Conservation (phyloP, 177 flowering plant species). For the Vitis hybrid region DNA sequence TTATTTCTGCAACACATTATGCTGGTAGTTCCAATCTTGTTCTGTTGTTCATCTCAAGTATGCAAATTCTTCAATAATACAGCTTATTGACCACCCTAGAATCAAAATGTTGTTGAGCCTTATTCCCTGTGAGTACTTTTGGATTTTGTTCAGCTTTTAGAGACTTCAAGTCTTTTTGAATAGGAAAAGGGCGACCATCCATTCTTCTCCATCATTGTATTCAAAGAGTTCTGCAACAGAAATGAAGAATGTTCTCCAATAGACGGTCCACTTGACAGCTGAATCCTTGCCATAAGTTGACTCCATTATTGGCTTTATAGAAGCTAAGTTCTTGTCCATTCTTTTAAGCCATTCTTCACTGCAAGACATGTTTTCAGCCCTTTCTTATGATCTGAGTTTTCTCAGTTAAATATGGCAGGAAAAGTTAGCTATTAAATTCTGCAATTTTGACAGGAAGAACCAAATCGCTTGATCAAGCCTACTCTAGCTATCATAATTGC, state of each 20-base stretch:
- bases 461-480: neutral
- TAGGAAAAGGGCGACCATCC: conserved; percentile 90
- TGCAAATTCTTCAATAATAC: too few species aligned
- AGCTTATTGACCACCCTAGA: too few species aligned
- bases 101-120: too few species aligned
- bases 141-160: too few species aligned
- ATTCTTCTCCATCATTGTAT: conserved; percentile 86
- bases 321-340: conserved; percentile 67
- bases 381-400: too few species aligned
- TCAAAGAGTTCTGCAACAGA: conserved; percentile 86
- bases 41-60: too few species aligned
- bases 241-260: conserved; percentile 93
- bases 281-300: conserved; percentile 81
- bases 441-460: too few species aligned
- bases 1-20: too few species aligned
- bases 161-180: conserved; percentile 61
- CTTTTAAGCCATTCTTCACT: conserved; percentile 95
- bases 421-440: neutral
- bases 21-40: too few species aligned
- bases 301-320: conserved; percentile 77
- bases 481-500: neutral
- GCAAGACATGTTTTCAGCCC: conserved; percentile 18
- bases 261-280: conserved; percentile 80
- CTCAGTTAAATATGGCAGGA: neutral
- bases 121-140: too few species aligned